phyloP scores from a whole-genome alignment of 257 asterid species.

The Nicotiana tabacum region DNA sequence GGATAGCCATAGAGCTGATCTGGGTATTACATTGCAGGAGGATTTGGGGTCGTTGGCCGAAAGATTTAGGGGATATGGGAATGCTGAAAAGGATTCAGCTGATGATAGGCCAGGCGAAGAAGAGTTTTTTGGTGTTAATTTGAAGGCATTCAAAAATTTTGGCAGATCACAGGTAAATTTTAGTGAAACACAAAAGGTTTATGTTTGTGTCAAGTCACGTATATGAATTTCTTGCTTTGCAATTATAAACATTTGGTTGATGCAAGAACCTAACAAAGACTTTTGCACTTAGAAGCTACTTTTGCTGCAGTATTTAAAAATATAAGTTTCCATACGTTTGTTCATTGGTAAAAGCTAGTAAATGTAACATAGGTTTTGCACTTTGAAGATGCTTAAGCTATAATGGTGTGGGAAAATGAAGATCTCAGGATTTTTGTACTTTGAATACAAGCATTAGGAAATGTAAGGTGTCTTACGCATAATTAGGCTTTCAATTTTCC shows the following conservation, averaged over 20 bases:
- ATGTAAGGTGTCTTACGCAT: background rate
- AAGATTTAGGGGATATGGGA: slow-evolving; percentile 61
- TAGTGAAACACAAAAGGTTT: background rate
- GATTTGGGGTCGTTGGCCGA: slow-evolving; percentile 83
- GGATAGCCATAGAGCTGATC: slow-evolving; percentile 32
- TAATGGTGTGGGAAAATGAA: background rate
- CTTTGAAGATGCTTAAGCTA: background rate
- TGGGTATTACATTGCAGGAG: slow-evolving; percentile 59
- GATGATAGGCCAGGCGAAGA: slow-evolving; percentile 51
- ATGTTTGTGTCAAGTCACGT: background rate
- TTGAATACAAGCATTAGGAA: background rate
- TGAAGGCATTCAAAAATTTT: slow-evolving; percentile 60
- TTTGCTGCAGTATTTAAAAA: background rate
- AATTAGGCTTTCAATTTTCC: background rate
- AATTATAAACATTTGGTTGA: background rate
- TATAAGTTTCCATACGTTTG: background rate
- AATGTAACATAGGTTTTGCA: background rate
- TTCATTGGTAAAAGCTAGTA: background rate
- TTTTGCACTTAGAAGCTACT: background rate
- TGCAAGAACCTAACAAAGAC: background rate
- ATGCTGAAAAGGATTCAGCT: slow-evolving; percentile 37
- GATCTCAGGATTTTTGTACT: background rate
- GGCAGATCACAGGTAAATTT: slow-evolving; percentile 72
- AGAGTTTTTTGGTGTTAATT: slow-evolving; percentile 41
- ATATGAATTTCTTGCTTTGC: background rate